phyloP scores from a whole-genome alignment of 1,284 basidiomycete species.

The Ceratobasidium sp. region DNA sequence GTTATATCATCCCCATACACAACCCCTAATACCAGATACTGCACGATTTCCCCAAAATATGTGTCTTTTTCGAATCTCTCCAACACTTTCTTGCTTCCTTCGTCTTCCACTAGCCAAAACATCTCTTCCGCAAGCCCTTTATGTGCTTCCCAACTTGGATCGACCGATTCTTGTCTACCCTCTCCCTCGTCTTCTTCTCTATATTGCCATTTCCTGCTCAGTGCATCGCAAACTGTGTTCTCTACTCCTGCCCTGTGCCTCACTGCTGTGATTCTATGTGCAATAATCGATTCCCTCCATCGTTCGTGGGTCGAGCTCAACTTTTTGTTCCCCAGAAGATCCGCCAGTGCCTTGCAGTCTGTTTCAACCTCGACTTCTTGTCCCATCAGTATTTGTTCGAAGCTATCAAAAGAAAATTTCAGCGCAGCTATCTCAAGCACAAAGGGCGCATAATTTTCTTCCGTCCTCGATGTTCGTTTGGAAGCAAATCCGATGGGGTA shows the following conservation, averaged over 20 bases:
- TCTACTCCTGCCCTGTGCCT: conserved; percentile 38
- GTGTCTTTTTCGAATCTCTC: background rate
- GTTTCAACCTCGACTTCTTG: conserved; percentile 43
- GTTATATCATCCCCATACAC: background rate
- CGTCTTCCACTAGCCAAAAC: background rate
- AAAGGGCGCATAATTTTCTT: conserved; percentile 42
- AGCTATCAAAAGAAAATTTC: conserved; percentile 43
- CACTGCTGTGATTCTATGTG: conserved; percentile 32
- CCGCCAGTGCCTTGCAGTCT: conserved; percentile 44
- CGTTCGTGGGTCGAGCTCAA: conserved; percentile 20
- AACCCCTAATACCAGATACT: background rate
- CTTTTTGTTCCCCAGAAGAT: conserved; percentile 38
- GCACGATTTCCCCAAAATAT: conserved; percentile 10
- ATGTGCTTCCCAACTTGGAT: conserved; percentile 14
- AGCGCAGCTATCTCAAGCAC: conserved; percentile 43
- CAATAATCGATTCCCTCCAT: conserved; percentile 41
- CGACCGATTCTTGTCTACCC: conserved; percentile 41
- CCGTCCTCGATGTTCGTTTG: conserved; percentile 42
- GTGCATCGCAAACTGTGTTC: conserved; percentile 43
- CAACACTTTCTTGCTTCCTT: background rate
- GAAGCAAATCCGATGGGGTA: conserved; percentile 42
- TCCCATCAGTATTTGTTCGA: conserved; percentile 37
- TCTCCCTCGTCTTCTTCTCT: conserved; percentile 47
- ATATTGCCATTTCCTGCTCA: conserved; percentile 51
- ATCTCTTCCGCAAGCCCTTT: conserved; percentile 2